Evolutionary conservation across 1,139 yeast genomes (phyloP).

Genomic region (Yamadazyma songkhlaensis): DNA sequence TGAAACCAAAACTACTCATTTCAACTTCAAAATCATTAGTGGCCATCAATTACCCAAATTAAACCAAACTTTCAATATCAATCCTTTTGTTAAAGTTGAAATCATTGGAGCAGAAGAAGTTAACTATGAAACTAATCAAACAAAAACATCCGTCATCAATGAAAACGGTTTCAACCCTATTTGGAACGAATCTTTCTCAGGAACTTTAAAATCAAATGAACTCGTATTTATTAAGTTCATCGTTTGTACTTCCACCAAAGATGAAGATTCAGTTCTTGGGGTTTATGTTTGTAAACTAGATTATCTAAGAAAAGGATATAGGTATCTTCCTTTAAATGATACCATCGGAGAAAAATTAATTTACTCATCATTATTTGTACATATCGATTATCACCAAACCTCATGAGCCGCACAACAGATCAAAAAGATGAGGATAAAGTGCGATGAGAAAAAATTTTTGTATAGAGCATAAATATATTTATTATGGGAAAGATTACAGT

Average conservation of each 20-base stretch:
- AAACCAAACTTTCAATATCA: constrained; percentile 31
- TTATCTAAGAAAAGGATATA: constrained; percentile 68
- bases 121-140: constrained; percentile 13
- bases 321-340: constrained; percentile 77
- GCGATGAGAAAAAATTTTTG: constrained; percentile 7
- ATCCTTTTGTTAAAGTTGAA: constrained; percentile 60
- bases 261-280: constrained; percentile 49
- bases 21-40: constrained; percentile 58
- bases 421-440: neutral
- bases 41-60: constrained; percentile 85
- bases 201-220: constrained; percentile 38
- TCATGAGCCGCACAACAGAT: constrained; percentile 1
- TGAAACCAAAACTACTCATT: constrained; percentile 11
- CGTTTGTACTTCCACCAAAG: constrained; percentile 18
- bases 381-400: constrained; percentile 30
- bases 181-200: constrained; percentile 61
- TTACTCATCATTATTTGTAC: constrained; percentile 73
- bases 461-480: neutral
- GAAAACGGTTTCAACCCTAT: constrained; percentile 84
- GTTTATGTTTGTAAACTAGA: constrained; percentile 51
- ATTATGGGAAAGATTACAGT: constrained; percentile 65
- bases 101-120: constrained; percentile 41
- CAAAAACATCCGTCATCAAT: constrained; percentile 35
- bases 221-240: constrained; percentile 35
- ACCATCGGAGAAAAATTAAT: constrained; percentile 76